phyloP scores from a whole-genome alignment of 805 yeast genomes.

The Saccharomyces kudriavzevii region DNA sequence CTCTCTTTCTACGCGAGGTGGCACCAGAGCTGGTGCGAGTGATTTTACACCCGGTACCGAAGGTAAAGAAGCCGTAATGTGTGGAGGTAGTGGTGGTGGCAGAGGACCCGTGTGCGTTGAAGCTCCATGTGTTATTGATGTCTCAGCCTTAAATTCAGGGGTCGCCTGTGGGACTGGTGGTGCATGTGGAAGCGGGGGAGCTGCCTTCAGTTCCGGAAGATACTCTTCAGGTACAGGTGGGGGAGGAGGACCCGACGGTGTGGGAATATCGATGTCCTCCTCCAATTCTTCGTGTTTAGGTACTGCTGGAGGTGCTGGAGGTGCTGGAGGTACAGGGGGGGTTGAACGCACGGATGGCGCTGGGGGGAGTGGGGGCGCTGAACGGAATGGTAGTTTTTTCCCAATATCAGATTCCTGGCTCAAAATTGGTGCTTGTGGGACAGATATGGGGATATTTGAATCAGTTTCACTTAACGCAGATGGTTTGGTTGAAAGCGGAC shows the following conservation, averaged over 20 bases:
- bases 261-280: background rate
- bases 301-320: constrained; percentile 19
- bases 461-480: background rate
- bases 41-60: background rate
- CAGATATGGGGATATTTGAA: background rate
- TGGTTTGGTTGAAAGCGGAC: background rate
- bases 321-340: constrained; percentile 2
- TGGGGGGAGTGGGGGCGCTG: constrained; percentile 4
- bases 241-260: constrained; percentile 5
- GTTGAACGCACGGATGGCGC: constrained; percentile 11
- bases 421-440: background rate
- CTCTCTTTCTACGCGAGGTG: constrained; percentile 3
- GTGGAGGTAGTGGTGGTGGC: constrained; percentile 15
- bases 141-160: background rate
- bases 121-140: background rate
- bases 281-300: background rate
- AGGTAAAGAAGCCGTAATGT: constrained; percentile 17
- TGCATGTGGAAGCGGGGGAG: constrained; percentile 8
- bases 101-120: background rate
- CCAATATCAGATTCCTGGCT: background rate
- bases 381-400: background rate
- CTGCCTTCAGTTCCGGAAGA: background rate
- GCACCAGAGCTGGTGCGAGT: constrained; percentile 8
- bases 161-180: constrained; percentile 5
- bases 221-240: constrained; percentile 6